Base-by-base conservation (phyloP, 257 asterid species). In the Scutellaria baicalensis region DNA sequence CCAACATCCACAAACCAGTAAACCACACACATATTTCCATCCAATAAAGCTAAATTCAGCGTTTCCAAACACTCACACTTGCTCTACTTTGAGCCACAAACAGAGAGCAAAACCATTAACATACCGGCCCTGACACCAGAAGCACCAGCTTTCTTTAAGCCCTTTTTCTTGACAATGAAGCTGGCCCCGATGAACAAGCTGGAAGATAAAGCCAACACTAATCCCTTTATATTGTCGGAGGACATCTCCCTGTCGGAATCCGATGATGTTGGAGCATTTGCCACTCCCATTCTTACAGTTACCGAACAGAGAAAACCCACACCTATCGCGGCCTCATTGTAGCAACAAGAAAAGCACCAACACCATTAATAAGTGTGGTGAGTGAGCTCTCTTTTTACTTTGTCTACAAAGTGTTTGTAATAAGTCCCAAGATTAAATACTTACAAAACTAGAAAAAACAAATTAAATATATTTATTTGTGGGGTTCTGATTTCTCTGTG, bases 91-190 rank as follows among this genome's bases (percentile, higher is more conserved):
- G 27, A 1, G 27, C 27, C 27, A 23, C 27, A 27, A 27, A 27
- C 4, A 27, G 33, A 27, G 33, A 27, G 33, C 33, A 27, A 2
- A 23, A 23, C 2, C 27, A 23, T 23, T 49, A 40, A 35, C 20
- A 38, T 83, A 90, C 97, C 97, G 52, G 97, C 96, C 73, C 97
- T 78, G 62, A 83, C 76, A 49, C 96, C 97, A 16, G 92, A 84
- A 79, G 92, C 94, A 38, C 92, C 97, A 8, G 97, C 95, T 78
- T 84, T 88, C 86, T 90, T 90, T 42, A 90, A 74, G 12, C 97
- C 97, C 66, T 90, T 90, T 70, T 90, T 90, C 96, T 90, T 90
- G 69, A 90, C 94, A 70, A 90, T 90, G 84, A 90, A 90, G 91
- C 97, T 90, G 45, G 92, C 90, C 7, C 97, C 97, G 55, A 90